These are phyloP conservation scores for Cryphonectria parasitica DNA, from an alignment of 2,329 filamentous ascomycete genomes.

Conservation along the genomic window DNA sequence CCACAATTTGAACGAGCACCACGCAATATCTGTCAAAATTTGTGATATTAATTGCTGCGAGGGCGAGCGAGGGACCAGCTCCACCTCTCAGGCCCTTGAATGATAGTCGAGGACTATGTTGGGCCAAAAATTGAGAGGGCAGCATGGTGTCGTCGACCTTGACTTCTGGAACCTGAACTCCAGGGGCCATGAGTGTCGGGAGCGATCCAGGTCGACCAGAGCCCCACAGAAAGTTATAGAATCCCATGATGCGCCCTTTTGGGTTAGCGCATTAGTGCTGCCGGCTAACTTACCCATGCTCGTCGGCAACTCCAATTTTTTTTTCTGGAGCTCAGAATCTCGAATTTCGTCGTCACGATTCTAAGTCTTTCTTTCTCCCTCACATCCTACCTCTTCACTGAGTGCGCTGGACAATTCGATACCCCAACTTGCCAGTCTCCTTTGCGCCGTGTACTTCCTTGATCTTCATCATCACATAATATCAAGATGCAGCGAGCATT, in stretches of 20 bases:
- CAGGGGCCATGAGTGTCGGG: neutral
- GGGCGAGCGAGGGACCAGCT: neutral
- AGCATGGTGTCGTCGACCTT: neutral
- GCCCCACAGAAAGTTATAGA: conserved; percentile 24
- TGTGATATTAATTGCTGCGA: neutral
- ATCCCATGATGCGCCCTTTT: conserved; percentile 8
- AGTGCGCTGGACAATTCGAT: conserved; percentile 29
- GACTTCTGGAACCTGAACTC: neutral
- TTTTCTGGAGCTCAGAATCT: conserved; percentile 23
- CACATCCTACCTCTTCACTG: conserved; percentile 19
- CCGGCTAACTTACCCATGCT: conserved; percentile 27
- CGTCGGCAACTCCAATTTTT: conserved; percentile 31
- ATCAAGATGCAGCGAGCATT: conserved; percentile 93
- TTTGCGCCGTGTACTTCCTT: conserved; percentile 32
- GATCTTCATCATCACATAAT: conserved; percentile 39
- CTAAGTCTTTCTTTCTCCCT: neutral
- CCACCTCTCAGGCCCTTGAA: neutral
- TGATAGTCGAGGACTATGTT: neutral
- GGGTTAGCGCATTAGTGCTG: conserved; percentile 21
- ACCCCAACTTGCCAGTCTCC: conserved; percentile 34
- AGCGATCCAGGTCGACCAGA: neutral
- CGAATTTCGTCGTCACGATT: conserved; percentile 6
- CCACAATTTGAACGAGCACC: neutral
- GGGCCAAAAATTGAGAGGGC: neutral
- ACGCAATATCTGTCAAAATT: neutral